Evolutionary conservation across 176 grass and related monocot species (phyloP).

Genomic region (Rhynchospora breviuscula): DNA sequence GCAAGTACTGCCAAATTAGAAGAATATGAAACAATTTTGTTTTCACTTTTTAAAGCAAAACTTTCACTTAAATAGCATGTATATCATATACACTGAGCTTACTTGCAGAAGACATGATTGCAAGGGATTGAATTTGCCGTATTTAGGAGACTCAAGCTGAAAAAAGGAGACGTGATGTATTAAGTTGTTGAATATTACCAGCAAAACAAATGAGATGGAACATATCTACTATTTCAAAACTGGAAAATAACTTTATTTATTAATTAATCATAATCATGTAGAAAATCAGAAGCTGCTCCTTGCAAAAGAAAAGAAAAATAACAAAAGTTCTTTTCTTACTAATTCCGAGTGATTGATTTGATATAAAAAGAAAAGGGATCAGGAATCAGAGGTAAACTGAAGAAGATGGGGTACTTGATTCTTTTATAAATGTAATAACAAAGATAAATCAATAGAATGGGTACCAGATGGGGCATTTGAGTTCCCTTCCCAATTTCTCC

Average conservation of each 20-base stretch:
- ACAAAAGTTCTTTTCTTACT: background rate
- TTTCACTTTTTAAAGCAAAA: background rate
- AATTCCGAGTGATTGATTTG: background rate
- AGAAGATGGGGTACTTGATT: background rate
- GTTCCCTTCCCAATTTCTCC: slow-evolving; percentile 82
- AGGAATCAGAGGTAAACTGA: background rate
- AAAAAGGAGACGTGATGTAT: background rate
- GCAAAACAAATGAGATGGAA: background rate
- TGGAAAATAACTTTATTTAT: background rate
- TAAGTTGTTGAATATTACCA: background rate
- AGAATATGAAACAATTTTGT: background rate
- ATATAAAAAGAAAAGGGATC: background rate
- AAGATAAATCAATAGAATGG: background rate
- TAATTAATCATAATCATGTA: background rate
- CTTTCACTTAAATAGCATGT: background rate
- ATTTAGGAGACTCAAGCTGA: slow-evolving; percentile 63
- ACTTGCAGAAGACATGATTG: slow-evolving; percentile 93
- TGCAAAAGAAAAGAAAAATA: background rate
- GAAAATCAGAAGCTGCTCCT: background rate
- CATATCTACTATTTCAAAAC: background rate
- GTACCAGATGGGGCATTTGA: slow-evolving; percentile 95
- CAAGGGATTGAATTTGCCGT: slow-evolving; percentile 61
- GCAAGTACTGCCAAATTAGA: slow-evolving; percentile 40
- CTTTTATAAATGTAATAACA: background rate
- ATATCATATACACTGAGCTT: slow-evolving; percentile 7